Evolutionary conservation across 257 asterid species (phyloP).

Genomic region (Nemophila menziesii): DNA sequence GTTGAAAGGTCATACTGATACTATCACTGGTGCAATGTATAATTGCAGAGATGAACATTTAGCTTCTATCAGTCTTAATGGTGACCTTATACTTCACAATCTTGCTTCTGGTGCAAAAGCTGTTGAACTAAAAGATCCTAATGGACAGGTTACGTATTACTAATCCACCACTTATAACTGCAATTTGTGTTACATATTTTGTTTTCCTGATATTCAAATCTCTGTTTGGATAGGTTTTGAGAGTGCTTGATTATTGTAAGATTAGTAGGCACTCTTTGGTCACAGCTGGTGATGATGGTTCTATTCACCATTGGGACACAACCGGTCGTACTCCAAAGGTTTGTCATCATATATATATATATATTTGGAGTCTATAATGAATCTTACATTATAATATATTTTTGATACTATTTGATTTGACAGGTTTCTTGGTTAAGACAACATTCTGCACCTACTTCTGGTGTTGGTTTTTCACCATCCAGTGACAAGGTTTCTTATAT

Average conservation of each 20-base stretch:
- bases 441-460: constrained; percentile 95
- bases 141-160: constrained; percentile 61
- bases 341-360: too few species aligned
- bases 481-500: constrained; percentile 71
- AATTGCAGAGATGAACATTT: constrained; percentile 97
- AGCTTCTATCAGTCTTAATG: constrained; percentile 93
- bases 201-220: constrained; percentile 17
- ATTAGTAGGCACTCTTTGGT: constrained; percentile 94
- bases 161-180: constrained; percentile 7
- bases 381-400: too few species aligned
- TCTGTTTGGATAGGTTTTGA: constrained; percentile 61
- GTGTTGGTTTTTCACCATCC: constrained; percentile 89
- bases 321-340: constrained; percentile 96
- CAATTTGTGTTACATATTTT: constrained; percentile 10
- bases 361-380: too few species aligned
- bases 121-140: constrained; percentile 91
- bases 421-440: constrained; percentile 95
- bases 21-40: constrained; percentile 86
- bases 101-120: constrained; percentile 92
- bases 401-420: constrained; percentile 4
- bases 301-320: constrained; percentile 95
- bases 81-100: constrained; percentile 88
- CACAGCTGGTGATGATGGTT: constrained; percentile 98
- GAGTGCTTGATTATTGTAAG: constrained; percentile 88
- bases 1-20: constrained; percentile 92